These are phyloP conservation scores for Boletus rufocinnamomeus DNA, from an alignment of 768 basidiomycete species.

Conservation along the genomic window DNA sequence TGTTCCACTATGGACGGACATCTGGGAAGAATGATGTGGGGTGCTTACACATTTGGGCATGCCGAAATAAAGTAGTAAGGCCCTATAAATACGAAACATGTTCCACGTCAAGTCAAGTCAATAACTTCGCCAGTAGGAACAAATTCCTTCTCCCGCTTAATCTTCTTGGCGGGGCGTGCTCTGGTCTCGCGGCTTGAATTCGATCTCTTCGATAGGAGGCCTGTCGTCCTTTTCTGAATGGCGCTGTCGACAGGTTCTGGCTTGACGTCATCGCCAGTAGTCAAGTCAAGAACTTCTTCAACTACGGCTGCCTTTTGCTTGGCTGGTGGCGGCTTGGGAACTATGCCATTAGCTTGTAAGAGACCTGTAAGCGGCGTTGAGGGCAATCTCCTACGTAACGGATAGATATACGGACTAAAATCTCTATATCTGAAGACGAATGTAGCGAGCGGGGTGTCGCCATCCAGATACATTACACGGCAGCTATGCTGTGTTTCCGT, in stretches of 20 bases:
- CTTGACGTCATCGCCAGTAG: constrained; percentile 12
- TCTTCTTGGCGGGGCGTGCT: constrained; percentile 25
- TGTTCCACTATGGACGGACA: not conserved
- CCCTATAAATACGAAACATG: not conserved
- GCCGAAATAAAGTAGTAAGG: not conserved
- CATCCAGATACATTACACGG: constrained; percentile 13
- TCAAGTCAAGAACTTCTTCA: constrained; percentile 28
- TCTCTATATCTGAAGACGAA: constrained; percentile 37
- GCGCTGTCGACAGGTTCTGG: constrained; percentile 7
- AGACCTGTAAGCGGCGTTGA: constrained; percentile 21
- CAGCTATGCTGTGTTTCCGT: not conserved
- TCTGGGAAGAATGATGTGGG: not conserved
- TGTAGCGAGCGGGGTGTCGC: constrained; percentile 20
- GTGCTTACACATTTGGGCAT: not conserved
- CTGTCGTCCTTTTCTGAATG: not conserved
- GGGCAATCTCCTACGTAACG: not conserved
- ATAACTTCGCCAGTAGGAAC: constrained; percentile 29
- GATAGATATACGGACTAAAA: constrained; percentile 18
- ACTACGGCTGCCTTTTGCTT: not conserved
- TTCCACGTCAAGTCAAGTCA: constrained; percentile 30
- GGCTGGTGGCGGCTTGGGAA: constrained; percentile 15
- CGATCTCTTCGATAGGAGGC: constrained; percentile 7
- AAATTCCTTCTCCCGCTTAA: constrained; percentile 26
- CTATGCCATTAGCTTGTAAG: constrained; percentile 31
- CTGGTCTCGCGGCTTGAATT: not conserved